Base-by-base conservation (phyloP, 1,139 yeast species). In the Saccharomycopsis crataegensis region DNA sequence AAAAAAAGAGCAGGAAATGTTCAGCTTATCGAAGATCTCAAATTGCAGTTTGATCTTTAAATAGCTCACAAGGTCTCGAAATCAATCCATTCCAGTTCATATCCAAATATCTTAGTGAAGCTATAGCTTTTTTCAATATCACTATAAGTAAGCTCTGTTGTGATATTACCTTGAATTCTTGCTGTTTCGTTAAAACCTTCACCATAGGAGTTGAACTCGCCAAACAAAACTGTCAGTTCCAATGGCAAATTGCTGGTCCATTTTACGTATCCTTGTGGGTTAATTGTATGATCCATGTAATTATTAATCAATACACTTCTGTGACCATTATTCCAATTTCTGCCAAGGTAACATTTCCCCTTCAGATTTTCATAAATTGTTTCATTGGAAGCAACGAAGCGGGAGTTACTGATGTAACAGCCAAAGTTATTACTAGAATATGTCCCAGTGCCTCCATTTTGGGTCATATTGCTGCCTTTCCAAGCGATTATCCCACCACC, bases 401-500 rank as follows among this genome's bases (percentile, higher is more conserved):
- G 33, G n/a, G 48, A 49, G 32, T 49, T 43, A 31, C 48, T 49
- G 28, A 49, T 31, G 36, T 49, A 49, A 43, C 43, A 43, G 11
- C 52, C 52, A 49, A 43, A 43, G 8, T 49, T 33, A 36, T 43
- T 49, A 16, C 44, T 48, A 16, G n/a, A 6, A 37, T 43, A 49
- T 8, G 48, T 49, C 6, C 51, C 51, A 2, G 3, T 7, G 14
- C 22, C 32, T 7, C 51, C 48, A 12, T 31, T 34, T 6, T 43
- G 32, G 8, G 52, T 44, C 8, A 32, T 8, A 37, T 49, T 49
- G 38, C 16, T 14, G 9, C 48, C 48, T 28, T 49, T 49, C 52
- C 52, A 49, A 37, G 52, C 52, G 14, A 34, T 49, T 22, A 49
- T 49, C 36, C 52, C 52, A 16, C 52, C 52, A 14, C 52, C 52